phyloP scores from a whole-genome alignment of 2,329 filamentous ascomycete genomes.

The Septoria linicola region DNA sequence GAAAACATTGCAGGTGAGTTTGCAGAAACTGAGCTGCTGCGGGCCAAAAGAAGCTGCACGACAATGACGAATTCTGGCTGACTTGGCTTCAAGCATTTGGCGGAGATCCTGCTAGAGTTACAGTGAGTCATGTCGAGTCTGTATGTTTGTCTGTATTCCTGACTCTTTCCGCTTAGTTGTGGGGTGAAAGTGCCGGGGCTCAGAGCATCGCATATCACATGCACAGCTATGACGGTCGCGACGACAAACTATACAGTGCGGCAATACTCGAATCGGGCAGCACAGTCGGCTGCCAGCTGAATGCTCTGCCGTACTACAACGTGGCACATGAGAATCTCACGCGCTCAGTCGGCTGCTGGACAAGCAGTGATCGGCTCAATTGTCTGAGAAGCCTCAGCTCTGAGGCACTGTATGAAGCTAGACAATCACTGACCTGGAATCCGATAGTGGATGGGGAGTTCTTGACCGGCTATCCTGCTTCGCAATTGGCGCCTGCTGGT shows the following conservation, averaged over 20 bases:
- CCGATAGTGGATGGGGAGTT: slow-evolving; percentile 50
- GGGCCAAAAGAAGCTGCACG: no score
- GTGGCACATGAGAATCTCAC: slow-evolving; percentile 2
- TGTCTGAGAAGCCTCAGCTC: neutral
- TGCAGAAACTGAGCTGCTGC: no score
- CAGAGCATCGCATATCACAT: slow-evolving; percentile 37
- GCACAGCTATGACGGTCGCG: slow-evolving; percentile 39
- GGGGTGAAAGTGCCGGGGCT: slow-evolving; percentile 8
- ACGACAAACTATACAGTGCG: slow-evolving; percentile 43
- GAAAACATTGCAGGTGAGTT: slow-evolving; percentile 51
- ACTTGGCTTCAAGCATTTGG: slow-evolving; percentile 35
- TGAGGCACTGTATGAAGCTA: no score
- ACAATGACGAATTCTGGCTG: no score
- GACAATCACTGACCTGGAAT: neutral
- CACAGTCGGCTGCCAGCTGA: slow-evolving; percentile 28
- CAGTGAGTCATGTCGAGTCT: slow-evolving; percentile 16
- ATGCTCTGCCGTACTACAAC: slow-evolving; percentile 1
- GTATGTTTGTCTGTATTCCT: no score
- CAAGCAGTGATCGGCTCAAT: neutral
- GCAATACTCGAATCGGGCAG: slow-evolving; percentile 51
- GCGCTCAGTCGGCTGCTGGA: slow-evolving; percentile 2
- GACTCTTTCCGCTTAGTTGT: no score
- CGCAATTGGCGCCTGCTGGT: slow-evolving; percentile 29
- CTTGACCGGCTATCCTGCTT: slow-evolving; percentile 48
- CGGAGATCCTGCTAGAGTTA: slow-evolving; percentile 34